Base-by-base conservation (phyloP, 2,329 filamentous ascomycete genomes). In the Xylariomycetidae sp. region DNA sequence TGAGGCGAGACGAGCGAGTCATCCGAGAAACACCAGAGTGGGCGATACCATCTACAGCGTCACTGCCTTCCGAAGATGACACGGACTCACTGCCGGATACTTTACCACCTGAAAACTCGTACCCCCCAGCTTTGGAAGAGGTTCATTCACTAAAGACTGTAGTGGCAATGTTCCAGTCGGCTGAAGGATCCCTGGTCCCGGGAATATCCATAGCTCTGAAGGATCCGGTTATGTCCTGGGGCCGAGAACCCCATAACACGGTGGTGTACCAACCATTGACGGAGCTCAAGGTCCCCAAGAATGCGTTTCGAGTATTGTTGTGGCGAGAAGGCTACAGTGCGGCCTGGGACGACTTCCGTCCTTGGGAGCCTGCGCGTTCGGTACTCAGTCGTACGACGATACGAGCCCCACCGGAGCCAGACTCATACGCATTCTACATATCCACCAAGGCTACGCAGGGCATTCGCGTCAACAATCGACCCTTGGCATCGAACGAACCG, bases 231-330 rank as follows among this genome's bases (percentile, higher is more conserved):
- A 77, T 81, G 0, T 82, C 80, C 0, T 96, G 87, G 79, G 90
- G 90, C 19, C 78, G 90, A 17, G 74, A 75, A 0, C 64, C 61
- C 1, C 66, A 71, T 14, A 89, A 87, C 48, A 90, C 82, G 0
- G 60, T 79, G 19, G 65, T 79, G 3, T 85, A 88, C 49, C 59
- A 72, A 1, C 65, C 79, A 29, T 63, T 58, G 19, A 61, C 64
- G 16, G 86, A 95, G 44, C 71, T 68, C 2, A 80, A 79, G 12
- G 76, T 96, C 22, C 86, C 89, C 1, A 90, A 90, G 53, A 80
- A 81, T 42, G 87, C 85, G 1, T 77, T 95, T 47, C 82, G 85
- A 49, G 65, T 95, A 23, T 68, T 86, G 20, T 75, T 92, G 19
- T 87, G 82, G 71, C 79, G 75, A 35, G 72, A 79, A 1, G 75